A percentile compares a stretch with the other conserved stretches of the same genome.
These are phyloP conservation scores for Cronartium quercuum DNA, from an alignment of 1,284 basidiomycete genomes.

Conservation along the genomic window DNA sequence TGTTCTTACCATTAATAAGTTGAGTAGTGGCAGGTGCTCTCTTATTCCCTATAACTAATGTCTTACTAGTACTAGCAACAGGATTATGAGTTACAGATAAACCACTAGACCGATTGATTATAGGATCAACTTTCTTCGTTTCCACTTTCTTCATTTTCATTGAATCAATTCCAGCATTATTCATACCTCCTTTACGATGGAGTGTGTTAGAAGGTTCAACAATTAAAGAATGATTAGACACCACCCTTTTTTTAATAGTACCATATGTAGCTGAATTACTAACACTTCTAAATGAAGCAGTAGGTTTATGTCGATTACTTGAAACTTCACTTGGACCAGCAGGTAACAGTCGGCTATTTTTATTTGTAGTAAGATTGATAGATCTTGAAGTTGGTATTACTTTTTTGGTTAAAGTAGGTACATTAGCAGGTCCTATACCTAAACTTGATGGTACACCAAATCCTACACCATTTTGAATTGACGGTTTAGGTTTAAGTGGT, in stretches of 20 bases:
- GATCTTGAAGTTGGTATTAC: not conserved
- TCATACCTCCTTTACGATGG: no score
- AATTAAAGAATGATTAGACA: not conserved
- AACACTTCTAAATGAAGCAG: not conserved
- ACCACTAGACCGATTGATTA: no score
- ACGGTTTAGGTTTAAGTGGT: not conserved
- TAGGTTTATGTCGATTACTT: not conserved
- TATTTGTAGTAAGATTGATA: not conserved
- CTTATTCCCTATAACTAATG: no score
- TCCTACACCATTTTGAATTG: not conserved
- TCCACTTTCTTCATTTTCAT: no score
- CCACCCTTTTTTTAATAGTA: not conserved
- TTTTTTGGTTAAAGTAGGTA: not conserved
- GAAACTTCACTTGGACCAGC: not conserved
- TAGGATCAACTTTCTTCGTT: no score
- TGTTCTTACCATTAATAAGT: no score
- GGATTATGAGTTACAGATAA: no score
- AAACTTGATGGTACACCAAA: not conserved
- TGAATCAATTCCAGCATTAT: no score
- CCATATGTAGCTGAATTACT: not conserved
- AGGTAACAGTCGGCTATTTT: not conserved
- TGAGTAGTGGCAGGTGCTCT: no score
- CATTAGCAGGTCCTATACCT: not conserved
- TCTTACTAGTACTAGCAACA: no score
- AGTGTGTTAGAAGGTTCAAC: not conserved